Conservation (phyloP, 306 rosid species). For the cucumber (Cucumis sativus) region DNA sequence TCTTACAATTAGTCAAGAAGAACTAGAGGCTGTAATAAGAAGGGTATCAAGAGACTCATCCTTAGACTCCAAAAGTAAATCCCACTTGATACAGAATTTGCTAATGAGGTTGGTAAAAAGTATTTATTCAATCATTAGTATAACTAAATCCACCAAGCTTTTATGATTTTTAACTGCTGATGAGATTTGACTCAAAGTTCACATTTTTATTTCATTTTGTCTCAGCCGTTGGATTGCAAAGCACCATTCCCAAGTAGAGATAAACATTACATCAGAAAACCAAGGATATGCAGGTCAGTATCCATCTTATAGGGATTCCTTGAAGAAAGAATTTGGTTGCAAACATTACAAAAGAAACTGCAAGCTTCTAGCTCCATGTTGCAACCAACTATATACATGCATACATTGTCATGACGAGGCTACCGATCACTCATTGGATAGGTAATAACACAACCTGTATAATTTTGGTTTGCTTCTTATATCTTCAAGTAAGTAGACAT, state of each 20-base stretch:
- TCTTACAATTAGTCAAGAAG: constrained; percentile 61
- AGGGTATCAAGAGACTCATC: constrained; percentile 64
- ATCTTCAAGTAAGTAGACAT: not conserved
- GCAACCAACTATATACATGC: constrained; percentile 78
- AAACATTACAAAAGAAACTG: constrained; percentile 90
- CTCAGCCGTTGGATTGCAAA: constrained; percentile 80
- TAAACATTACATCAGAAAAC: constrained; percentile 22
- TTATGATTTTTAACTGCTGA: not conserved
- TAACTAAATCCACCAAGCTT: not conserved
- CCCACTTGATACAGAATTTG: constrained; percentile 66
- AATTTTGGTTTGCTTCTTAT: not conserved
- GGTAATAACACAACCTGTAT: constrained; percentile 23
- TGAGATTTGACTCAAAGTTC: not conserved
- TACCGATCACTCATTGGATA: constrained; percentile 54
- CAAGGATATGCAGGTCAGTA: constrained; percentile 52
- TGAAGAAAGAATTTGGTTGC: constrained; percentile 49
- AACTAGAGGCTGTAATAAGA: constrained; percentile 59
- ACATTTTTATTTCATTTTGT: constrained; percentile 6
- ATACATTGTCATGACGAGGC: constrained; percentile 78
- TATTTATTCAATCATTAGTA: not conserved
- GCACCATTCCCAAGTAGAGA: constrained; percentile 37
- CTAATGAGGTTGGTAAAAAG: constrained; percentile 54
- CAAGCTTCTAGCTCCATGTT: constrained; percentile 72
- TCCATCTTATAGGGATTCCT: constrained; percentile 69
- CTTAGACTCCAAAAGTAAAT: constrained; percentile 51